Percentiles rank a stretch among this genome's conserved stretches.
Conservation (phyloP, 2,329 filamentous ascomycete genomes). For the Fusarium brevicatenulatum region DNA sequence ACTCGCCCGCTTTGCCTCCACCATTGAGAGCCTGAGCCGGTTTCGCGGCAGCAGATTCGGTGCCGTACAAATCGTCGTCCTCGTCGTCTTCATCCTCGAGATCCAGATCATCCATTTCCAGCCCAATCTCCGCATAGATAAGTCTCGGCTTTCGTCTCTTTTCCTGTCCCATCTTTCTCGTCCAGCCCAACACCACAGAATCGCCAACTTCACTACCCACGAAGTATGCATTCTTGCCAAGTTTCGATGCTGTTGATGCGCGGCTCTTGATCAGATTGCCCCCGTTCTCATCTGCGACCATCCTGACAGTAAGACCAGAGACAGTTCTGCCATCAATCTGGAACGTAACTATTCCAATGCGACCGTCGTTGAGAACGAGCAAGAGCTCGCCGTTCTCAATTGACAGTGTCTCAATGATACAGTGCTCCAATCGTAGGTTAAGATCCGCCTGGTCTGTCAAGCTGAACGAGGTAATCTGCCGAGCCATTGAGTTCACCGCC, state of each 20-base stretch:
- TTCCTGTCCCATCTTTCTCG: slow-evolving; percentile 70
- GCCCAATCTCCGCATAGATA: slow-evolving; percentile 62
- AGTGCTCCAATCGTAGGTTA: slow-evolving; percentile 82
- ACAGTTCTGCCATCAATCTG: slow-evolving; percentile 90
- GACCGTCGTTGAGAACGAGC: slow-evolving; percentile 81
- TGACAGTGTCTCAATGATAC: slow-evolving; percentile 79
- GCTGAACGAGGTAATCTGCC: slow-evolving; percentile 82
- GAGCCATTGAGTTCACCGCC: slow-evolving; percentile 90
- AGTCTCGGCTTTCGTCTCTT: slow-evolving; percentile 72
- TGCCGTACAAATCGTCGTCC: slow-evolving; percentile 69
- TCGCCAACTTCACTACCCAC: slow-evolving; percentile 86
- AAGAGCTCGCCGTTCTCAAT: slow-evolving; percentile 83
- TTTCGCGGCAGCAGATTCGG: slow-evolving; percentile 71
- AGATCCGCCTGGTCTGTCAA: slow-evolving; percentile 88
- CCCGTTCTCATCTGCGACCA: slow-evolving; percentile 70
- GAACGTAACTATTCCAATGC: slow-evolving; percentile 80
- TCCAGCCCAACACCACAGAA: slow-evolving; percentile 84
- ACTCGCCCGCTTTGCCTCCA: slow-evolving; percentile 66
- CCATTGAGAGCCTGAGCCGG: slow-evolving; percentile 53
- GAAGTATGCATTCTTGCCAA: slow-evolving; percentile 79
- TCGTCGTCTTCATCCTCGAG: slow-evolving; percentile 71
- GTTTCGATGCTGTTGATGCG: slow-evolving; percentile 74
- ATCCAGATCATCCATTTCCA: slow-evolving; percentile 63
- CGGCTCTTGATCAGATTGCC: slow-evolving; percentile 69
- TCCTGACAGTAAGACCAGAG: slow-evolving; percentile 80